Percentiles rank a stretch among this genome's conserved stretches.
Conservation (phyloP, 1,284 basidiomycete genomes). For the Tilletia caries region DNA sequence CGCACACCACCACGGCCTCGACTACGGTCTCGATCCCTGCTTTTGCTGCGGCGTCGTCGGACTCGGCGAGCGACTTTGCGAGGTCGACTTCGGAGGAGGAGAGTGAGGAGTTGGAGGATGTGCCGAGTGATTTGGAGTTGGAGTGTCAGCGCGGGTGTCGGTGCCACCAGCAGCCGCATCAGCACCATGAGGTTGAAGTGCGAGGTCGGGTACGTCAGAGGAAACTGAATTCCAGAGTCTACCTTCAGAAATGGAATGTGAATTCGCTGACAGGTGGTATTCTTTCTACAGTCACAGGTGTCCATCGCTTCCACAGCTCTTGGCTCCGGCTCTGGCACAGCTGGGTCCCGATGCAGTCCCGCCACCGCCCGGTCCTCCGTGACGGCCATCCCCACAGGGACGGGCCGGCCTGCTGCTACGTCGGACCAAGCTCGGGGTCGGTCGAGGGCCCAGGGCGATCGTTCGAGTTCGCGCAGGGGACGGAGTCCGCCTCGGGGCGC, state of each 20-base stretch:
- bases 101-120: not conserved
- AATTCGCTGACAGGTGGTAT: not conserved
- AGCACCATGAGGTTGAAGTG: not conserved
- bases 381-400: not conserved
- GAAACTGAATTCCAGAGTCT: too few species aligned
- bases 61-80: conserved; percentile 11
- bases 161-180: too few species aligned
- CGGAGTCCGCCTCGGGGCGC: conserved; percentile 7
- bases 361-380: not conserved
- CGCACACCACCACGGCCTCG: not conserved
- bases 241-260: too few species aligned
- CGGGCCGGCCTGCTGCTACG: not conserved
- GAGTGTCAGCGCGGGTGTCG: not conserved
- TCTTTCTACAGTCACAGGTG: not conserved
- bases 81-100: conserved; percentile 8
- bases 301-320: not conserved
- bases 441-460: conserved; percentile 1
- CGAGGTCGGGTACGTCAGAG: not conserved
- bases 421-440: not conserved
- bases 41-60: not conserved
- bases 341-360: not conserved
- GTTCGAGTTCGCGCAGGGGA: conserved; percentile 2
- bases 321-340: not conserved
- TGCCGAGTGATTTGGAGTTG: not conserved
- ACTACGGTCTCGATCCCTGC: not conserved